phyloP scores from a whole-genome alignment of 1,284 basidiomycete genomes.

The Pholiota adiposa region DNA sequence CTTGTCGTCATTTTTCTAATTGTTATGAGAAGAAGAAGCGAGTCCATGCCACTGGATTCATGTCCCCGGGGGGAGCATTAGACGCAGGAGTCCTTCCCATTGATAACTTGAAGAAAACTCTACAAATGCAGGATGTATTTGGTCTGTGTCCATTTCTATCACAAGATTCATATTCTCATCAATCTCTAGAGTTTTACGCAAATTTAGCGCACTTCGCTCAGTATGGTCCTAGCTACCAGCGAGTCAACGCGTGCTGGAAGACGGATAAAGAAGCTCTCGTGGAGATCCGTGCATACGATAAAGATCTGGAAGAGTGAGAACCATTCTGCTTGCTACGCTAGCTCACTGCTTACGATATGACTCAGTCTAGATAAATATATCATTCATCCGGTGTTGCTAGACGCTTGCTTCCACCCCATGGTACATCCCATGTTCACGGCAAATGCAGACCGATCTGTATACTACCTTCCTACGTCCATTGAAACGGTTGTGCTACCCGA shows the following conservation, averaged over 20 bases:
- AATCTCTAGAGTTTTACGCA: background rate
- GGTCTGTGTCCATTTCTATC: background rate
- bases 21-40: background rate
- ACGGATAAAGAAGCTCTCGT: background rate
- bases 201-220: background rate
- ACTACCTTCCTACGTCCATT: background rate
- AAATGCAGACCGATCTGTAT: background rate
- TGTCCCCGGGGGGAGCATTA: background rate
- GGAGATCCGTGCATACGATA: background rate
- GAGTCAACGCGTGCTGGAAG: background rate
- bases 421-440: background rate
- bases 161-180: background rate
- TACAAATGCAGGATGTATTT: background rate
- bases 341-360: background rate
- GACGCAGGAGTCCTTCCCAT: background rate
- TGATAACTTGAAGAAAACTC: background rate
- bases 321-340: background rate
- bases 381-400: background rate
- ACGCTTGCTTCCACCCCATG: background rate
- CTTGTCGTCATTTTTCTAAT: background rate
- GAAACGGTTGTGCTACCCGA: background rate
- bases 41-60: background rate
- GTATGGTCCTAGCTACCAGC: background rate
- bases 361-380: constrained; percentile 1
- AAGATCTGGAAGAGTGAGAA: background rate